Base-by-base conservation (phyloP, 169 alveolate genomes). In the Babesia sp. region DNA sequence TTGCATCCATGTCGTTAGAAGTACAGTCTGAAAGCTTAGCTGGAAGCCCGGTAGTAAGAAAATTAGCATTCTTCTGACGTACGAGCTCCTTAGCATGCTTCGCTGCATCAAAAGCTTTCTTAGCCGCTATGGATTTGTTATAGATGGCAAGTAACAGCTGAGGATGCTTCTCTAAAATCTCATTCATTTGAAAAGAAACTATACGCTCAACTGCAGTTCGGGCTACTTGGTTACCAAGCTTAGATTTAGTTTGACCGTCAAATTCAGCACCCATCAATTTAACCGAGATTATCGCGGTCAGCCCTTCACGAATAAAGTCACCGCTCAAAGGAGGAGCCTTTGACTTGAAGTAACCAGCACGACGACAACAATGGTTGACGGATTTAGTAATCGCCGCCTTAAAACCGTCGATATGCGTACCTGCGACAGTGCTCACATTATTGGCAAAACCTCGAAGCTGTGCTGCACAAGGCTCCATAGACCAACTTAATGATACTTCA, bases 181-280 rank as follows among this genome's bases (percentile, higher is more conserved):
- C 90, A 14, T 79, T 83, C 63, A 90, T 56, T 60, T 90, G 89
- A 59, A 71, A 84, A 46, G 84, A 73, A 39, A 85, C 79, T 20
- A 83, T 71, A 69, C 78, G 75, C 75, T 91, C 93, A 18, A 86
- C 78, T 58, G 78, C 78, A 14, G 91, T 70, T 39, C 84, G 71
- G 24, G 87, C 92, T 26, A 80, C 36, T 50, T 77, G 70, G 46
- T 86, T 87, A 44, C 94, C 93, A 44, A 91, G 82, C 68, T 85
- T 91, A n/a, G 84, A 79, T 63, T 91, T 91, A 16, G 95, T 91
- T 71, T 91, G 95, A 7, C 95, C 95, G 72, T 91, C 94, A 74
- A 91, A 92, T 64, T 90, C 94, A 4, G 96, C 93, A 31, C 90
- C 86, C 56, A 58, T 77, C 61, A 90, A 69, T 73, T 78, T 90